Conservation (phyloP, 805 yeast species). For the Ogataea henricii region DNA sequence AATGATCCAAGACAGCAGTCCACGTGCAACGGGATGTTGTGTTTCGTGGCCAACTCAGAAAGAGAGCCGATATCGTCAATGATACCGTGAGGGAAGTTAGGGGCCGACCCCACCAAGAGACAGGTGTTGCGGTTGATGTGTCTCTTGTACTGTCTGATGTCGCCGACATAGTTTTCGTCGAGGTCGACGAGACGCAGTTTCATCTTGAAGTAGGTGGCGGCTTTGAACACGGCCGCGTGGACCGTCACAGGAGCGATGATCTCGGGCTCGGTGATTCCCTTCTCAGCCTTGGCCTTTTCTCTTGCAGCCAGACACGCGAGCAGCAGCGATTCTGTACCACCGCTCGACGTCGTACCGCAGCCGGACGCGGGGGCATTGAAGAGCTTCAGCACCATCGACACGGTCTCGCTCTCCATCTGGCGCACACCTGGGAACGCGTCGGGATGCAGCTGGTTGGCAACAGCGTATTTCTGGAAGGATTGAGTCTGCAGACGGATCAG, state of each 20-base stretch:
- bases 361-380: slow-evolving; percentile 77
- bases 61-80: slow-evolving; percentile 83
- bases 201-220: slow-evolving; percentile 87
- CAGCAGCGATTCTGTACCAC: slow-evolving; percentile 92
- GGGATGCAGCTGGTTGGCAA: slow-evolving; percentile 94
- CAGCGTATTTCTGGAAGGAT: slow-evolving; percentile 75
- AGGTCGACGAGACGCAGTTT: slow-evolving; percentile 78
- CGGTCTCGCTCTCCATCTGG: slow-evolving; percentile 95
- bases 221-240: slow-evolving; percentile 95
- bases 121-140: slow-evolving; percentile 80
- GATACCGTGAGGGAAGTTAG: slow-evolving; percentile 96
- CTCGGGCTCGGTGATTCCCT: slow-evolving; percentile 74
- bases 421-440: slow-evolving; percentile 96
- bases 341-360: slow-evolving; percentile 85
- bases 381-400: slow-evolving; percentile 79
- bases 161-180: slow-evolving; percentile 68
- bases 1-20: slow-evolving; percentile 97
- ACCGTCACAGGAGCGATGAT: slow-evolving; percentile 86
- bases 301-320: slow-evolving; percentile 88
- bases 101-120: slow-evolving; percentile 88
- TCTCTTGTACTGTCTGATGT: slow-evolving; percentile 58
- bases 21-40: slow-evolving; percentile 87
- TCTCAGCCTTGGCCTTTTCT: slow-evolving; percentile 60
- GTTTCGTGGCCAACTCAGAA: slow-evolving; percentile 60
- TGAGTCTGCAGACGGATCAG: slow-evolving; percentile 70